Percentiles rank a stretch among this genome's conserved stretches.
Conservation (phyloP, 345 rosid species). For the Odontarrhena argentea region DNA sequence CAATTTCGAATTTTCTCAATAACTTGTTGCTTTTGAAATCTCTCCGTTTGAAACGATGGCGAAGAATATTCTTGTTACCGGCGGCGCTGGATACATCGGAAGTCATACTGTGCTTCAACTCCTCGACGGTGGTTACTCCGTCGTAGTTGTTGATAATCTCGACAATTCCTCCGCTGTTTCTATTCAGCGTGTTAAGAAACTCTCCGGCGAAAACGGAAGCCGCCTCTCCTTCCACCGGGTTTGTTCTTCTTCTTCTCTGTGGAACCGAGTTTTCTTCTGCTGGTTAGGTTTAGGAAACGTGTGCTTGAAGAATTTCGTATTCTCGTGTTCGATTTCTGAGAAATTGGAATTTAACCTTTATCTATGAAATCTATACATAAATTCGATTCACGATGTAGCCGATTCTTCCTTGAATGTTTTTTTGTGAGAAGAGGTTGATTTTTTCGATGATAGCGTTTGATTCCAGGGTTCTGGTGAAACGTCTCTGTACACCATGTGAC, state of each 20-base stretch:
- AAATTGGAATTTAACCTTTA: neutral
- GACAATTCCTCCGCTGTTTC: conserved; percentile 69
- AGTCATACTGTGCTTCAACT: conserved; percentile 94
- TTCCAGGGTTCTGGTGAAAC: conserved; percentile 23
- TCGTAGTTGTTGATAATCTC: conserved; percentile 78
- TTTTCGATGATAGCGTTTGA: conserved; percentile 14
- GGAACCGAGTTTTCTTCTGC: neutral
- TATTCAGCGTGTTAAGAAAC: conserved; percentile 59
- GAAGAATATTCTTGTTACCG: conserved; percentile 69
- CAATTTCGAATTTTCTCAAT: neutral
- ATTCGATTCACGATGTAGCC: conserved; percentile 4
- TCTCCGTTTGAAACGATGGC: conserved; percentile 36
- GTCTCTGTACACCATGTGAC: conserved; percentile 27
- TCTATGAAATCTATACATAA: neutral
- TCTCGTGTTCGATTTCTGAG: neutral
- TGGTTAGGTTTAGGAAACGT: conserved; percentile 26
- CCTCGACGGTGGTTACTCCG: conserved; percentile 62
- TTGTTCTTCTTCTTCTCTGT: conserved; percentile 1
- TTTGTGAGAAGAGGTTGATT: neutral
- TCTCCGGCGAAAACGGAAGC: conserved; percentile 57
- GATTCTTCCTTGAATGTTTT: neutral
- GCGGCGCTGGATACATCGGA: conserved; percentile 97
- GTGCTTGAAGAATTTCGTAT: conserved; percentile 29
- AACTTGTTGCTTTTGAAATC: no score
- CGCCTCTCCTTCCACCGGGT: conserved; percentile 78